Base-by-base conservation (phyloP, 805 yeast genomes). In the Wickerhamiella galacta region DNA sequence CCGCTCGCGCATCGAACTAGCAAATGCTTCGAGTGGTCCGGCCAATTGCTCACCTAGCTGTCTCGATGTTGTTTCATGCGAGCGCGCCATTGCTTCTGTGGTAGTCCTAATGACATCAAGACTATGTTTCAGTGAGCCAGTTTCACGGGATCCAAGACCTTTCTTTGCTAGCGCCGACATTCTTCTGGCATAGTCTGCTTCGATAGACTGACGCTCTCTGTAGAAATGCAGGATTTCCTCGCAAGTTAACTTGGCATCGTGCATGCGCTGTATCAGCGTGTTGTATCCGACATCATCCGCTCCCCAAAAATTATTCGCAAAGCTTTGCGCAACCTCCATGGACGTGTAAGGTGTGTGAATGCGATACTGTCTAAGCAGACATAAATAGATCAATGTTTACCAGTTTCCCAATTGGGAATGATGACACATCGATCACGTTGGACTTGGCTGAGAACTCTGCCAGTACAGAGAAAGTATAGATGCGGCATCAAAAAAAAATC, bases 141-240 rank as follows among this genome's bases (percentile, higher is more conserved):
- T 60, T 42, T 72, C 80, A 36, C 58, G 60, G 3, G 66, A 48
- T 1, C 83, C 85, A 3, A 71, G 52, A 1, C 57, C 45, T 42
- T 61, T 64, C 31, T 57, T 53, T 15, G 78, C 56, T 16, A 81
- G 54, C 11, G 64, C 59, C 28, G 56, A 57, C 42, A 82, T 51
- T 37, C 62, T 64, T 35, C 68, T 64, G 24, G 73, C 56, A 46
- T 78, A 79, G 17, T 82, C 93, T 39, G 72, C 76, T 45, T 81
- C 94, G 25, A 82, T 65, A 11, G 67, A 58, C 1, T 67, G 56
- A 24, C 64, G 46, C 36, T 72, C 78, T 37, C 59, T 65, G 52
- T 69, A 70, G 39, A 64, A 70, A 1, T 46, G 42, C 6, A 57
- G 48, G 12, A 74, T 45, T 20, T 63, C 67, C 19, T 70, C 72